Percentiles rank a stretch among this genome's conserved stretches.
Conservation (phyloP, 192 early-diverging fungal genomes). For the Phlyctochytrium planicorne region DNA sequence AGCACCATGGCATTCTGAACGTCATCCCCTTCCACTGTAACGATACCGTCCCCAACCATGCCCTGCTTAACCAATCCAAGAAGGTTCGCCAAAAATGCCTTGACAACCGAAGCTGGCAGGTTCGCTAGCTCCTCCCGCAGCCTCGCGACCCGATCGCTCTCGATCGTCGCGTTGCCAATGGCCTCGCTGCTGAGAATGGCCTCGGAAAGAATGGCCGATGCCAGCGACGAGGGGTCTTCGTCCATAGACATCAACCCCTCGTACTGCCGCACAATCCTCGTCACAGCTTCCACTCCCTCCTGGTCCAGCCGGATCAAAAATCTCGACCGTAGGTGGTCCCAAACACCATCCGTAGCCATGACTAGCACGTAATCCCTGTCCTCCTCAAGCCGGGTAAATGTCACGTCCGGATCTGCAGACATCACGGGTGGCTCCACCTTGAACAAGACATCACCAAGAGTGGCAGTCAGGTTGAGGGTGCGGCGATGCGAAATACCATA, state of each 20-base stretch:
- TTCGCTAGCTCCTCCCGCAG: neutral
- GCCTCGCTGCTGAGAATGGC: neutral
- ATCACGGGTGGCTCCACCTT: slow-evolving; percentile 60
- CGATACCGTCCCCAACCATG: neutral
- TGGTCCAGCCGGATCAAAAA: neutral
- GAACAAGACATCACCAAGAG: slow-evolving; percentile 63
- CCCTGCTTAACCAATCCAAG: neutral
- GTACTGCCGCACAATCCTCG: neutral
- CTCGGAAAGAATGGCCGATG: neutral
- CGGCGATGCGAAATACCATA: slow-evolving; percentile 55
- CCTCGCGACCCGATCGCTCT: no score
- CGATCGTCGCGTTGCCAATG: no score
- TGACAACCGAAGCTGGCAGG: neutral
- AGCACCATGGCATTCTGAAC: slow-evolving; percentile 28
- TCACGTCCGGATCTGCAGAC: slow-evolving; percentile 46
- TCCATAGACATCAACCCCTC: neutral
- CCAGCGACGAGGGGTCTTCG: neutral
- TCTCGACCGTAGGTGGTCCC: slow-evolving; percentile 52
- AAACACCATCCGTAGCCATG: slow-evolving; percentile 58
- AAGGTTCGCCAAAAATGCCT: neutral
- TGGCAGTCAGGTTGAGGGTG: slow-evolving; percentile 61
- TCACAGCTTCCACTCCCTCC: slow-evolving; percentile 19
- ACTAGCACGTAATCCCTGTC: slow-evolving; percentile 43
- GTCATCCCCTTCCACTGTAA: neutral
- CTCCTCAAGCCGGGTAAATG: slow-evolving; percentile 41